Evolutionary conservation across 371 early-diverging fungal genomes (phyloP).

Genomic region (Circinella minor): DNA sequence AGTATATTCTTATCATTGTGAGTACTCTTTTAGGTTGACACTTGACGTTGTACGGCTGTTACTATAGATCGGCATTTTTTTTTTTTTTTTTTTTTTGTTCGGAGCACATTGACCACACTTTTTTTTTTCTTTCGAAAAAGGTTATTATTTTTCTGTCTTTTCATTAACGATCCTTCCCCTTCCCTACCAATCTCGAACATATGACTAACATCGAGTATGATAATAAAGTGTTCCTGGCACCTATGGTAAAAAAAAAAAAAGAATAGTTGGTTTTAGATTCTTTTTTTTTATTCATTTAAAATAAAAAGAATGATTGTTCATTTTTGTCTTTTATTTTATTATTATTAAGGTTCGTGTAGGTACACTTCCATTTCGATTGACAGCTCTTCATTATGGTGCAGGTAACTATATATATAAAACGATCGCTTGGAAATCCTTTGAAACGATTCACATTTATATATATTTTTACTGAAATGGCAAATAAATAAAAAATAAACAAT

Average conservation of each 20-base stretch:
- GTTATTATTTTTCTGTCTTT: too few species aligned
- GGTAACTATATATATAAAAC: slow-evolving; percentile 46
- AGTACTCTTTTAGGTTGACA: too few species aligned
- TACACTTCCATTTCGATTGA: slow-evolving; percentile 85
- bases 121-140: too few species aligned
- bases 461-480: too few species aligned
- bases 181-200: too few species aligned
- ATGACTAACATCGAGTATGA: slow-evolving; percentile 42
- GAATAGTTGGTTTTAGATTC: neutral
- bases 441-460: neutral
- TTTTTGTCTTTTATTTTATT: neutral
- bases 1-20: too few species aligned
- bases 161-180: too few species aligned
- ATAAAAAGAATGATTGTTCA: slow-evolving; percentile 2
- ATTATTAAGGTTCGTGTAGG: slow-evolving; percentile 76
- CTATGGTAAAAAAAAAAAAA: slow-evolving; percentile 70
- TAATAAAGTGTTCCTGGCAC: slow-evolving; percentile 82
- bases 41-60: too few species aligned
- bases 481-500: neutral
- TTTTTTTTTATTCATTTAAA: neutral
- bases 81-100: too few species aligned
- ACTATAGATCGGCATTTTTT: too few species aligned
- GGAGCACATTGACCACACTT: too few species aligned
- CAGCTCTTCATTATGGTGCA: slow-evolving; percentile 89
- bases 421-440: neutral